Evolutionary conservation across 2,329 filamentous ascomycete species (phyloP), one percentile per base, ranked within the genome.

Genomic region (Neocatenulostroma microsporum): DNA sequence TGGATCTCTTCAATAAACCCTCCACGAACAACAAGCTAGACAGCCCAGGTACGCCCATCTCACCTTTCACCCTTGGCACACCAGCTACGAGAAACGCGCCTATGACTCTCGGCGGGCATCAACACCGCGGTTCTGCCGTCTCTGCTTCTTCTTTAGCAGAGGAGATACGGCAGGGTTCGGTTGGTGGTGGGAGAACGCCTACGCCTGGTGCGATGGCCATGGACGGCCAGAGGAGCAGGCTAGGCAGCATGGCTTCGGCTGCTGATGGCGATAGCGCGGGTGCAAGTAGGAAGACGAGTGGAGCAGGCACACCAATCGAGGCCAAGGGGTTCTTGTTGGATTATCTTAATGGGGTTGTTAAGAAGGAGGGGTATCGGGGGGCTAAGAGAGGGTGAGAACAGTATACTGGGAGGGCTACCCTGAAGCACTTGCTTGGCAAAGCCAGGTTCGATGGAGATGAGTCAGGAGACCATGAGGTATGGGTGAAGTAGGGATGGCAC

Each of bases 341-440:
- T 23, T 61, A 56, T 37, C 40, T 61, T 14, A 58, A 60, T 43
- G 56, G 55, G 2, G 56, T 61, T 3, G 56, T 60, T 20, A 41
- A 49, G 46, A 55, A 53, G 34, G 55, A 56, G 40, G 55, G 54
- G 10, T 19, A 31, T 21, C 27, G 20, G 29, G 37, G 39, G 6
- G 30, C 34, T 19, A 4, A 23, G 21, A 9, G 31, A 14, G 3
- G 30, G 14, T 14, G 19, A 14, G 19, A 34, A 21, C 13, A 24
- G 30, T n/a, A n/a, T n/a, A n/a, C n/a, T n/a, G n/a, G n/a, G n/a
- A n/a, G n/a, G n/a, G n/a, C n/a, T n/a, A n/a, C n/a, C n/a, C n/a
- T n/a, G n/a, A n/a, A n/a, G n/a, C n/a, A n/a, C n/a, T n/a, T n/a
- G n/a, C n/a, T n/a, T n/a, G n/a, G n/a, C n/a, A n/a, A n/a, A n/a